phyloP scores from a whole-genome alignment of 176 grass and related monocot genomes.

The Puya raimondii region DNA sequence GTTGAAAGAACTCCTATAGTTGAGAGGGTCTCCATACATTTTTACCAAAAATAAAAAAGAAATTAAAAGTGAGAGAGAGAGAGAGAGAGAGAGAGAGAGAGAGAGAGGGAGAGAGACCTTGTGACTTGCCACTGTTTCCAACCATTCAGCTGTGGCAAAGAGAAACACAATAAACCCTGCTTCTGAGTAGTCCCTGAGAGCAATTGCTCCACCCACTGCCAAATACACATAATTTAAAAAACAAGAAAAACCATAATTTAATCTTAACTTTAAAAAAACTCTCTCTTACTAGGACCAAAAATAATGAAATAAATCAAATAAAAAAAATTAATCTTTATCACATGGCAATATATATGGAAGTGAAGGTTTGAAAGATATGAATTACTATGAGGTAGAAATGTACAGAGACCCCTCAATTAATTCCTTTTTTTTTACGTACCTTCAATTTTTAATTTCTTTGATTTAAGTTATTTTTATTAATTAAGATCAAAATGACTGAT shows the following conservation, averaged over 20 bases:
- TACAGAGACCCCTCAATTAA: no score
- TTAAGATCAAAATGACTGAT: no score
- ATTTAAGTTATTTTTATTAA: no score
- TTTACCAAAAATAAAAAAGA: not conserved
- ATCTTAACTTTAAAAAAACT: no score
- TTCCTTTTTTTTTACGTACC: no score
- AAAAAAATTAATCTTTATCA: conserved; percentile 12
- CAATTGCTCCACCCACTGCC: conserved; percentile 84
- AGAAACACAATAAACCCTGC: conserved; percentile 89
- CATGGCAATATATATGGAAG: not conserved
- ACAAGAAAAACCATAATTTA: no score
- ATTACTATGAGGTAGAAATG: no score
- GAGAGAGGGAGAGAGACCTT: conserved; percentile 28
- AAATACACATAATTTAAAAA: not conserved
- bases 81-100: conserved; percentile 16
- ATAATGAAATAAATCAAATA: conserved; percentile 17
- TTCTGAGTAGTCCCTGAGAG: conserved; percentile 72
- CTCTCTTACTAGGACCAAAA: no score
- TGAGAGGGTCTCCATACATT: not conserved
- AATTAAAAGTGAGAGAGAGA: conserved; percentile 5
- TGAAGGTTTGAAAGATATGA: not conserved
- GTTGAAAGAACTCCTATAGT: no score
- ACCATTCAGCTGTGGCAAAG: conserved; percentile 87
- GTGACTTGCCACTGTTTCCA: conserved; percentile 70
- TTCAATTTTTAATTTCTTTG: no score